Conservation (phyloP, 78 protist species). For the Chrysochromulina parva region DNA sequence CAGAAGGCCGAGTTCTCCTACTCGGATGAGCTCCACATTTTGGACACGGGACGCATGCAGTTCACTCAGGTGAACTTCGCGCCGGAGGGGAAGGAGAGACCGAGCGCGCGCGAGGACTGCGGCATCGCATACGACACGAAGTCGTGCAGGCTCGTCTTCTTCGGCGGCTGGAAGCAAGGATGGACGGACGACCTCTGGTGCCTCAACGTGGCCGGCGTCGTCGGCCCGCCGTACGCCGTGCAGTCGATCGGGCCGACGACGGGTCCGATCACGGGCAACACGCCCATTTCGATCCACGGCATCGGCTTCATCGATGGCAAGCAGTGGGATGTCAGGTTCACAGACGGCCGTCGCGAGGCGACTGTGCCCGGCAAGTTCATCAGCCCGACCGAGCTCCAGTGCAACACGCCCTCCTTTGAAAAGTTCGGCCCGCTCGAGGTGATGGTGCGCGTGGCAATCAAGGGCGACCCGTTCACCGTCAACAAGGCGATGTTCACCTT, state of each 20-base stretch:
- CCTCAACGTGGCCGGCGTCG: constrained; percentile 24
- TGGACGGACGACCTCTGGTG: constrained; percentile 5
- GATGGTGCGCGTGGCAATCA: not conserved
- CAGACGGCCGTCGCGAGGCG: constrained; percentile 24
- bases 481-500: not conserved
- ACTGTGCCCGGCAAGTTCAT: not conserved
- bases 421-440: not conserved
- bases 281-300: not conserved
- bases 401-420: constrained; percentile 26
- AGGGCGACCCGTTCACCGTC: not conserved
- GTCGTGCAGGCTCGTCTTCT: not conserved
- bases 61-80: not conserved
- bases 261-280: constrained; percentile 37
- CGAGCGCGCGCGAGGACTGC: constrained; percentile 20
- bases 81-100: not conserved
- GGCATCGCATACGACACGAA: constrained; percentile 21
- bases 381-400: not conserved
- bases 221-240: constrained; percentile 53
- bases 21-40: not conserved
- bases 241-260: not conserved
- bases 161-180: constrained; percentile 44
- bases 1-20: not conserved
- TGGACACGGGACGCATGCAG: not conserved
- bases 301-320: not conserved
- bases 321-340: not conserved